These are phyloP conservation scores for Blastocystis sp. DNA, from an alignment of 352 stramenopile species.

Conservation along the genomic window DNA sequence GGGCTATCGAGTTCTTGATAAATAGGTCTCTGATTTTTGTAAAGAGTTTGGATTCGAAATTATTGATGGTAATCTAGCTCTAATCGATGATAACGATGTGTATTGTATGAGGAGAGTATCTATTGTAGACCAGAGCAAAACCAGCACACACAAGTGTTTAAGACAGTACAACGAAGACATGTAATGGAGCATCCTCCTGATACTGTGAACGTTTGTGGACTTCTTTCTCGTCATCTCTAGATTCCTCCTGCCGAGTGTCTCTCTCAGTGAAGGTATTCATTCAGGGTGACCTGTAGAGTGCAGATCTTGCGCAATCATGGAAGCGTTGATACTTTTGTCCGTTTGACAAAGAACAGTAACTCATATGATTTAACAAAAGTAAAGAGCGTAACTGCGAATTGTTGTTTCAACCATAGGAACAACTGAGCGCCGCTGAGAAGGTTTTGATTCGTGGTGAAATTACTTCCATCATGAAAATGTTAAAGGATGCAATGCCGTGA, in stretches of 20 bases:
- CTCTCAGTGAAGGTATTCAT: background rate
- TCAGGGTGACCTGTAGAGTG: background rate
- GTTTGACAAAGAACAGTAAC: slow-evolving; percentile 13
- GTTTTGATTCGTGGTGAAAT: slow-evolving; percentile 1
- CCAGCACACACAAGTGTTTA: background rate
- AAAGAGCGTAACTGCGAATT: background rate
- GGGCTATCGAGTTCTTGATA: background rate
- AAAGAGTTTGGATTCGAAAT: slow-evolving; percentile 43
- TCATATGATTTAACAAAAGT: slow-evolving; percentile 36
- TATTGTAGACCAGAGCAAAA: background rate
- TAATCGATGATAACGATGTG: background rate
- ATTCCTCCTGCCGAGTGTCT: background rate
- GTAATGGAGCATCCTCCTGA: background rate
- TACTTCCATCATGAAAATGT: background rate
- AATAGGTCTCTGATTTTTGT: slow-evolving; percentile 27
- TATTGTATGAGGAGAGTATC: background rate
- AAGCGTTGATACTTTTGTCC: background rate
- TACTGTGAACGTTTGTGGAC: background rate
- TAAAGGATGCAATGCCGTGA: slow-evolving; percentile 9
- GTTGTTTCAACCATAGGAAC: background rate
- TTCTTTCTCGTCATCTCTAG: background rate
- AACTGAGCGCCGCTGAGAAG: background rate
- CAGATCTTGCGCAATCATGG: slow-evolving; percentile 2
- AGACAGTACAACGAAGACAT: background rate
- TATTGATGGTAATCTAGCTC: slow-evolving; percentile 2